These are phyloP conservation scores for Lotus japonicus DNA, from an alignment of 306 rosid species.

Conservation along the genomic window DNA sequence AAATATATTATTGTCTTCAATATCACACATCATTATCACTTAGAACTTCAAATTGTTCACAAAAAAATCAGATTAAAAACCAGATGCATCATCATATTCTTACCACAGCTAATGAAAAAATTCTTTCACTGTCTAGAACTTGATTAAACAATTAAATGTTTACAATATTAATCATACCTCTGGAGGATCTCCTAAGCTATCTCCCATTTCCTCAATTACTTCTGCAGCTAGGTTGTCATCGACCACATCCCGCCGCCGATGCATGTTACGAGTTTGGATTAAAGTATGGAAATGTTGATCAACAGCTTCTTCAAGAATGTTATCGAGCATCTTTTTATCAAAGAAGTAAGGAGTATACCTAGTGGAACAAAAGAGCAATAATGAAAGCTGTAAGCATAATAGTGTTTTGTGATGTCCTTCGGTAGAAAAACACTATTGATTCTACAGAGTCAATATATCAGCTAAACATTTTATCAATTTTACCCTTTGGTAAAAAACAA, in stretches of 20 bases:
- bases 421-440: neutral
- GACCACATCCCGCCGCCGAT: conserved; percentile 76
- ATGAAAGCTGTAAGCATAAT: conserved; percentile 22
- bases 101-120: neutral
- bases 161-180: conserved; percentile 51
- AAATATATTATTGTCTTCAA: neutral
- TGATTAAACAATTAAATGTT: conserved; percentile 1
- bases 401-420: conserved; percentile 10
- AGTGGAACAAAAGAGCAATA: conserved; percentile 29
- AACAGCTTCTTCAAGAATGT: conserved; percentile 96
- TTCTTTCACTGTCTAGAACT: neutral
- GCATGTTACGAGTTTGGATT: conserved; percentile 91
- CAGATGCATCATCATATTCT: neutral
- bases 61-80: neutral
- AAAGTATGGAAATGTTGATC: conserved; percentile 91
- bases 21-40: conserved; percentile 10
- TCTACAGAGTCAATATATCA: neutral
- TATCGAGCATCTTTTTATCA: conserved; percentile 90
- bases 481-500: too few species aligned
- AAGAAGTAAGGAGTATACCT: conserved; percentile 99
- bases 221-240: conserved; percentile 90
- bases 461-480: too few species aligned
- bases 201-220: conserved; percentile 90
- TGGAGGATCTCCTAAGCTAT: conserved; percentile 83
- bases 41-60: neutral